These are phyloP conservation scores for Citrus sp. DNA, from an alignment of 345 rosid genomes.

Conservation along the genomic window DNA sequence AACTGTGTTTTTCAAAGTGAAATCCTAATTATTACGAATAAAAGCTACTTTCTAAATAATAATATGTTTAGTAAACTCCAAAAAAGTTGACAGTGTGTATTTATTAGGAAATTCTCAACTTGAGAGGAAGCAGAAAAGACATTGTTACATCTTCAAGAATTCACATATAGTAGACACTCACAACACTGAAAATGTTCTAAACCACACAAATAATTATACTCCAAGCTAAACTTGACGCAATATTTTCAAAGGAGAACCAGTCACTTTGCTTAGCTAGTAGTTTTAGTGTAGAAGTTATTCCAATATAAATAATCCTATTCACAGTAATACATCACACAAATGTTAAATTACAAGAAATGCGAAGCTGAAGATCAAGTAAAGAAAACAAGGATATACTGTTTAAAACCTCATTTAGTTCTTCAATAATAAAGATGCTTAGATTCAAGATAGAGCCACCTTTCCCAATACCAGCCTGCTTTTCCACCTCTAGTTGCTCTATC, in stretches of 20 bases:
- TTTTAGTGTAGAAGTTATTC: not conserved
- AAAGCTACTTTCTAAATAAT: not conserved
- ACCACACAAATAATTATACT: not conserved
- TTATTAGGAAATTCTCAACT: not conserved
- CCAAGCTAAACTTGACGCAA: not conserved
- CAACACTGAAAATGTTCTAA: not conserved
- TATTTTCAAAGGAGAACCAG: not conserved
- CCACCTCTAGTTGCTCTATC: constrained; percentile 44
- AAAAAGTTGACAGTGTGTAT: not conserved
- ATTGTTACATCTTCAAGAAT: not conserved
- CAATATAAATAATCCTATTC: not conserved
- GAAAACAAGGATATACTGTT: not conserved
- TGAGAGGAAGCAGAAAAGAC: not conserved
- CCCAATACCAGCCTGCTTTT: constrained; percentile 27
- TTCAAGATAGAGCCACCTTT: constrained; percentile 35
- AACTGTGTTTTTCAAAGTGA: constrained; percentile 1
- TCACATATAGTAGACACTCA: not conserved
- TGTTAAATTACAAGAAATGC: not conserved
- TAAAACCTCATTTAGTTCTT: not conserved
- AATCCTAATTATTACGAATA: not conserved
- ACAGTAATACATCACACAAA: not conserved
- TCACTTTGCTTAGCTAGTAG: not conserved
- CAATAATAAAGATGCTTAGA: constrained; percentile 5
- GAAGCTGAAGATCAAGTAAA: not conserved
- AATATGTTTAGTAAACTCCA: not conserved